Percentiles rank a stretch among this genome's conserved stretches.
These are phyloP conservation scores for Galeopsis tetrahit DNA, from an alignment of 257 asterid species.

Conservation along the genomic window DNA sequence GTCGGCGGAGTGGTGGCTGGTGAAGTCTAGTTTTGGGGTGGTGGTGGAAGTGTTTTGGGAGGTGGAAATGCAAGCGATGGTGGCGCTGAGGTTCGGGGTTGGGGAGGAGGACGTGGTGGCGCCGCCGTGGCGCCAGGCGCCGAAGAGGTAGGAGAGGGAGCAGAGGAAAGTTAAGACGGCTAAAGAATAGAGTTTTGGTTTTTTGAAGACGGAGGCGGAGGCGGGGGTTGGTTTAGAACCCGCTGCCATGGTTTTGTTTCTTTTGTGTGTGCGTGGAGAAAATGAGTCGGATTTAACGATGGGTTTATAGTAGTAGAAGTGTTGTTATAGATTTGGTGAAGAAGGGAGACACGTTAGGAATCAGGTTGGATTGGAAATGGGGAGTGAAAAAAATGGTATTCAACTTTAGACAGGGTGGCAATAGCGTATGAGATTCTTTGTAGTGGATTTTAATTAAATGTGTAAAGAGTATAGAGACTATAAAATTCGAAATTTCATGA, in stretches of 20 bases:
- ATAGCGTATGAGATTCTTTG: not conserved
- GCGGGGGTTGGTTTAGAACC: conserved; percentile 57
- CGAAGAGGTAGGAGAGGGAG: conserved; percentile 67
- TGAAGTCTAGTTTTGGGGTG: conserved; percentile 51
- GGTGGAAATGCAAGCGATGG: conserved; percentile 35
- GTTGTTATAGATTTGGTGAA: conserved; percentile 29
- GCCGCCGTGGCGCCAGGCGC: conserved; percentile 60
- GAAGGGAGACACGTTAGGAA: conserved; percentile 32
- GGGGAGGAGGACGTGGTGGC: conserved; percentile 31
- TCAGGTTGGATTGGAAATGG: conserved; percentile 26
- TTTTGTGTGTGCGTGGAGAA: not conserved
- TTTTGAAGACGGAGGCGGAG: conserved; percentile 38
- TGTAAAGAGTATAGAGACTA: not conserved
- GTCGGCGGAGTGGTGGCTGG: conserved; percentile 57
- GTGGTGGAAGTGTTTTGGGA: conserved; percentile 30
- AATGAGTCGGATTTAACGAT: not conserved
- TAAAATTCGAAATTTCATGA: not conserved
- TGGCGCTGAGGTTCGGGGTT: conserved; percentile 24
- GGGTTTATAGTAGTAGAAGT: conserved; percentile 12
- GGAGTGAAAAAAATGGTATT: not conserved
- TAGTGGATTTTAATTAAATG: not conserved
- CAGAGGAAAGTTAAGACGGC: conserved; percentile 56
- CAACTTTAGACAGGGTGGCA: not conserved
- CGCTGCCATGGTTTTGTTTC: conserved; percentile 52
- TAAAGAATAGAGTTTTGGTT: conserved; percentile 45